Percentiles rank a stretch among this genome's conserved stretches.
phyloP scores from a whole-genome alignment of 1,284 basidiomycete genomes.

The Bjerkandera adusta region DNA sequence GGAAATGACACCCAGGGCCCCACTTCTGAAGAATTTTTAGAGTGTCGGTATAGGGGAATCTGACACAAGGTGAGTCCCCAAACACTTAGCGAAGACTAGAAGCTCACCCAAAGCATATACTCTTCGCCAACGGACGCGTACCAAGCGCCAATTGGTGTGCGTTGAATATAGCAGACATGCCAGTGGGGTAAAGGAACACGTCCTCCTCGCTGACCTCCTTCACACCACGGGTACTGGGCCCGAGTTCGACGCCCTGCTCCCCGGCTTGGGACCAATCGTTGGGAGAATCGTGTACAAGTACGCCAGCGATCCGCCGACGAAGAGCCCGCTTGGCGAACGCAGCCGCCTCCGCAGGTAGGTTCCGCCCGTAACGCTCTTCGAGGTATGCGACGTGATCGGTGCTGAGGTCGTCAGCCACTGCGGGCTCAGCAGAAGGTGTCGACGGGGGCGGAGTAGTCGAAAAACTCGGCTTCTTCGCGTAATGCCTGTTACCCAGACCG shows the following conservation, averaged over 20 bases:
- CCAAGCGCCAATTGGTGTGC: slow-evolving; percentile 76
- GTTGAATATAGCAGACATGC: slow-evolving; percentile 94
- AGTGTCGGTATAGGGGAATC: slow-evolving; percentile 98
- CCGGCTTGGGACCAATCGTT: slow-evolving; percentile 44
- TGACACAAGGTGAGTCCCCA: slow-evolving; percentile 29
- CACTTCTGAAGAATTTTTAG: slow-evolving; percentile 96
- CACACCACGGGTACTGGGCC: slow-evolving; percentile 60
- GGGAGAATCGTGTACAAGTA: slow-evolving; percentile 61
- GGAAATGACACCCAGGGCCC: slow-evolving; percentile 93
- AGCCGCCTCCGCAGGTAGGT: slow-evolving; percentile 77
- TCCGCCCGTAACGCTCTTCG: slow-evolving; percentile 95
- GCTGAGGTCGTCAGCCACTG: slow-evolving; percentile 36
- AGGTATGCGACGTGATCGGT: slow-evolving; percentile 63
- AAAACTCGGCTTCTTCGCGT: slow-evolving; percentile 43
- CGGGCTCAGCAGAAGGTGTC: slow-evolving; percentile 17
- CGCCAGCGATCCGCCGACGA: slow-evolving; percentile 86
- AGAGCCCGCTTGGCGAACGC: slow-evolving; percentile 84
- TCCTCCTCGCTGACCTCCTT: slow-evolving; percentile 76
- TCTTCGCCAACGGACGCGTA: slow-evolving; percentile 64
- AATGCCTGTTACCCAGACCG: slow-evolving; percentile 54
- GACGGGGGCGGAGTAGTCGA: slow-evolving; percentile 16
- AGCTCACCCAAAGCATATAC: slow-evolving; percentile 87
- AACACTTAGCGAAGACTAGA: neutral
- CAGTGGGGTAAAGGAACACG: slow-evolving; percentile 84
- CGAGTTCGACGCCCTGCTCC: slow-evolving; percentile 44